Evolutionary conservation across 2,329 filamentous ascomycete species (phyloP), one percentile per base, ranked within the genome.

Genomic region (Neocatenulostroma microsporum): DNA sequence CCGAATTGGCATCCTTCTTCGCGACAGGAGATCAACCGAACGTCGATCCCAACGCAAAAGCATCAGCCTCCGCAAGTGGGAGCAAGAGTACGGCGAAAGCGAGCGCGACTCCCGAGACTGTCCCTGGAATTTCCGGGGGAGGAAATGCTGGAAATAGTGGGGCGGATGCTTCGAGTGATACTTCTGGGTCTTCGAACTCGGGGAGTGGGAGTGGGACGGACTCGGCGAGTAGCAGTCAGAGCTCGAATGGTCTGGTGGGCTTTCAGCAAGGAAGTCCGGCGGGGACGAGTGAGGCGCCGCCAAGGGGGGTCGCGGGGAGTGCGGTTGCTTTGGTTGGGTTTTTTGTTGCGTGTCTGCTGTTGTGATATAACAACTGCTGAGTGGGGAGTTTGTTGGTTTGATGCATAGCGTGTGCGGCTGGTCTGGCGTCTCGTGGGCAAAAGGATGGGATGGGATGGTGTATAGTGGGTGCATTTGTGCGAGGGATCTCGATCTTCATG

Each of bases 11-110:
- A 47, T 91, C 84, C 17, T 76, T 96, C 45, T 66, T 79, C 36
- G 88, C 78, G n/a, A 85, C 83, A 2, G 91, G 91, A 35, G 72
- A 80, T 27, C 73, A 96, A 56, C 84, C 70, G 12, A 65, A 66
- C 15, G 67, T 69, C 27, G 59, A 63, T 34, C 60, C 67, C 9
- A 56, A 62, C 21, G 54, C 63, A 18, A 55, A 47, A 5, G 46
- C 55, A 10, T 49, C 51, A 21, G 35, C 40, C 11, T 23, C 23
- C 8, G 47, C 55, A 0, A 49, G 54, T 21, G 50, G 51, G 17
- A 53, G 57, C 11, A 48, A 48, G 37, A 46, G 45, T 19, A 43
- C 49, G 13, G 41, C 48, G 7, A 36, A 41, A 4, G 49, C 55
- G 21, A 47, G 51, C 21, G 41, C 49, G 17, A 41, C 46, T 9